These are phyloP conservation scores for Fomitopsis palustris DNA, from an alignment of 1,284 basidiomycete species.

Conservation along the genomic window DNA sequence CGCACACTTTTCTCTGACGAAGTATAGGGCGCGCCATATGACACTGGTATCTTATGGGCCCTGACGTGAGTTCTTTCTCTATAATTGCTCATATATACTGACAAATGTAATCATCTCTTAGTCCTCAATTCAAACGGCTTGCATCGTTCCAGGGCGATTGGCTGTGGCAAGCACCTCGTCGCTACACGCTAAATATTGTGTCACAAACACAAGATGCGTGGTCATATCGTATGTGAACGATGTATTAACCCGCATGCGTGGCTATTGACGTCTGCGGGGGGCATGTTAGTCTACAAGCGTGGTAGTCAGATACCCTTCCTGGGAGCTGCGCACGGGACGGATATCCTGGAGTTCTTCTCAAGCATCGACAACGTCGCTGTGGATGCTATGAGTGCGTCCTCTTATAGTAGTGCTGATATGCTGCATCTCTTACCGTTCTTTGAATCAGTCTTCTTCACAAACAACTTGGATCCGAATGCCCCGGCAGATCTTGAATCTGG, in stretches of 20 bases:
- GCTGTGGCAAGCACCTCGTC: conserved; percentile 7
- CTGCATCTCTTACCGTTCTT: conserved; percentile 3
- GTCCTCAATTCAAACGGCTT: conserved; percentile 8
- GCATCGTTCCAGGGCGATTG: conserved; percentile 9
- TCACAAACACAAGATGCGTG: conserved; percentile 8
- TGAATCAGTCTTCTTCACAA: conserved; percentile 6
- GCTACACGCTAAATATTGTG: background rate
- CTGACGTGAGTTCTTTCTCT: background rate
- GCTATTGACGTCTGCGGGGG: background rate
- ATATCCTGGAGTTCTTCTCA: conserved; percentile 5
- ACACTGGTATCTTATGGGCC: conserved; percentile 2
- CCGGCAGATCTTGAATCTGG: background rate
- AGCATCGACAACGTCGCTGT: background rate
- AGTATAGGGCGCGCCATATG: conserved; percentile 2
- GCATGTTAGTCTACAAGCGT: conserved; percentile 6
- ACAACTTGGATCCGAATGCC: conserved; percentile 5
- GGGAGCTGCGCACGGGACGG: conserved; percentile 1
- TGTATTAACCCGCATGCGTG: background rate
- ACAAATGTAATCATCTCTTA: background rate
- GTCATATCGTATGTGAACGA: conserved; percentile 3
- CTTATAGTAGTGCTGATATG: background rate
- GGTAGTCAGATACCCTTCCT: conserved; percentile 2
- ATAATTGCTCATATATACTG: background rate
- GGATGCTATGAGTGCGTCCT: conserved; percentile 6
- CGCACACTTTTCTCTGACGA: background rate